Evolutionary conservation across 306 rosid species (phyloP), one percentile per base, ranked within the genome.

Genomic region (Cucumis cinereus): DNA sequence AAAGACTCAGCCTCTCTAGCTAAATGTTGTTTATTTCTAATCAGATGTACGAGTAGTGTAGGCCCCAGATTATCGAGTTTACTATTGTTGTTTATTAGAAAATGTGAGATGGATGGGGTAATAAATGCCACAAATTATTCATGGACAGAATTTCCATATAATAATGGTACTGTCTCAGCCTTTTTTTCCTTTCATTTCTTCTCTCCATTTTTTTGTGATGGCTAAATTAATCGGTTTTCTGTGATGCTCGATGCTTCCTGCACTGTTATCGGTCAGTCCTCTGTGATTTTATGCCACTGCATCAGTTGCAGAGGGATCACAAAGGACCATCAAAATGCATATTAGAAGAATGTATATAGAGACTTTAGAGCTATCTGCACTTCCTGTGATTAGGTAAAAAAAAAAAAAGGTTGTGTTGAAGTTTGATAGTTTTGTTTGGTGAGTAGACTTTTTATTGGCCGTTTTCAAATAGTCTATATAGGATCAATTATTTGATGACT

Each of bases 31-130:
- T 75, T 77, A 45, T 36, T 63, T 77, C 78, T 66, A 12, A 50
- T 81, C 86, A 82, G 84, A 86, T 86, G 83, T 70, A 45, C 58
- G 84, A 87, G 82, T 88, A 88, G 62, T 75, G 84, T 86, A 83
- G 74, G 86, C 90, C 77, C 85, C 84, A 83, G 93, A 86, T 86
- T 83, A 84, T 83, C 80, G 91, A 87, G 89, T 88, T 89, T 88
- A 85, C 87, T 78, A 53, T 80, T 86, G 87, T 82, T 88, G 66
- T 86, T 87, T 70, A 86, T 84, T 84, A 88, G 89, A 84, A 85
- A 83, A 81, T 86, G 91, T 83, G 92, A 85, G 86, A 83, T 84
- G 92, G 87, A 83, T 84, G 91, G 86, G 86, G 86, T 84, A 92
- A 92, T 92, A 92, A 92, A 90, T 90, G 89, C 86, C 85, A 79